phyloP scores from a whole-genome alignment of 73 alveolate genomes.

The Paramecium tetraurelia region DNA sequence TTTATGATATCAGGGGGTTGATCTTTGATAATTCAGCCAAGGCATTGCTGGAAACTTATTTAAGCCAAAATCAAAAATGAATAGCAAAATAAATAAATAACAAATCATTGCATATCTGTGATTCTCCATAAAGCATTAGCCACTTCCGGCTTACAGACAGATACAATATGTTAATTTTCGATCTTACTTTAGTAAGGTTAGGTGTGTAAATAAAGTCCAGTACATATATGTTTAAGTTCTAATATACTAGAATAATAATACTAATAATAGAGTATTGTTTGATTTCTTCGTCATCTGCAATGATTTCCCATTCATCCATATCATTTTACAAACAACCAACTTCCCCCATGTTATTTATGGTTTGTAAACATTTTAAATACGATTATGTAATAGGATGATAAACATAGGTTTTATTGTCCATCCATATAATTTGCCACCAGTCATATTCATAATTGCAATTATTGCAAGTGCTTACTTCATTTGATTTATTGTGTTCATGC shows the following conservation, averaged over 20 bases:
- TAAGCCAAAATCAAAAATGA: slow-evolving; percentile 9
- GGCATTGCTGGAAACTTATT: background rate
- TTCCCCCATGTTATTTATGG: background rate
- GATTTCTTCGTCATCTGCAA: background rate
- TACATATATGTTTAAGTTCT: background rate
- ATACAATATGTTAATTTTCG: background rate
- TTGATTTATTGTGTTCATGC: background rate
- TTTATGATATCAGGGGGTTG: slow-evolving; percentile 1
- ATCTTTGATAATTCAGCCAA: background rate
- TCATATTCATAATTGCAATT: background rate
- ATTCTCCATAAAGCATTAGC: slow-evolving; percentile 15
- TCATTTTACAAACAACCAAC: background rate
- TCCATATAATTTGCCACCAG: background rate
- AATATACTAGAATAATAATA: background rate
- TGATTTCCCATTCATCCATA: slow-evolving; percentile 9
- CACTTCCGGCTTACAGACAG: background rate
- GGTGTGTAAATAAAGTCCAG: slow-evolving; percentile 1
- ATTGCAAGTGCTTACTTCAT: background rate
- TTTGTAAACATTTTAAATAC: background rate
- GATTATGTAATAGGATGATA: background rate
- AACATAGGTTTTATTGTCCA: background rate
- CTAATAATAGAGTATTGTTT: background rate
- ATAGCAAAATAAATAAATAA: background rate
- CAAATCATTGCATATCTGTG: background rate
- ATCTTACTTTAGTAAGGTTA: background rate